These are phyloP conservation scores for Ocimum tenuiflorum DNA, from an alignment of 257 asterid genomes.

Conservation along the genomic window DNA sequence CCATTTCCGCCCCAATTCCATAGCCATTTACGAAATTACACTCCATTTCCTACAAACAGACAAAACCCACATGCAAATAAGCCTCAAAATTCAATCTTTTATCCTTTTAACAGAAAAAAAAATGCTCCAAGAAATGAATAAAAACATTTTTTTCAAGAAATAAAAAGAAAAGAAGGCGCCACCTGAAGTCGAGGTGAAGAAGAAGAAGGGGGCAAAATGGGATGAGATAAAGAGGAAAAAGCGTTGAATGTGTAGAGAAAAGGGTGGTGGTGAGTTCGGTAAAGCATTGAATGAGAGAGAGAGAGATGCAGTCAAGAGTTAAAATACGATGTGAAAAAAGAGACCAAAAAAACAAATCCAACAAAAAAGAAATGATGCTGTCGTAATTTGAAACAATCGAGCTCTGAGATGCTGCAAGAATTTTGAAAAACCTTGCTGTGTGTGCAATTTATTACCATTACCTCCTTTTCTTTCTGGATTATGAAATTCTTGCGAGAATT, in stretches of 20 bases:
- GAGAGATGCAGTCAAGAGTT: conserved; percentile 9
- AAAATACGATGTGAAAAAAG: neutral
- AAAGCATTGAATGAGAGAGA: conserved; percentile 66
- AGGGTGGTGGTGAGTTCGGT: conserved; percentile 70
- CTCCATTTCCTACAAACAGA: conserved; percentile 45
- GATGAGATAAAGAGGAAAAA: conserved; percentile 31
- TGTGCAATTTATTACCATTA: neutral
- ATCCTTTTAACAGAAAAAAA: neutral
- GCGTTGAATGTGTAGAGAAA: conserved; percentile 50
- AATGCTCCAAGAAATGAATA: neutral
- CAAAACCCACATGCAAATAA: conserved; percentile 18
- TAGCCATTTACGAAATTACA: conserved; percentile 33
- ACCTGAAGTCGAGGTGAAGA: conserved; percentile 30
- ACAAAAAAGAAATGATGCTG: neutral
- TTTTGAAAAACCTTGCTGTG: neutral
- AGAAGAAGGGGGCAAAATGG: conserved; percentile 12
- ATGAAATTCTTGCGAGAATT: neutral
- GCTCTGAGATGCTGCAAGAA: neutral
- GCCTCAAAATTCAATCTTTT: neutral
- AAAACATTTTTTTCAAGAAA: too few species aligned
- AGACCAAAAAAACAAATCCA: neutral
- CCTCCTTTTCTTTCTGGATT: neutral
- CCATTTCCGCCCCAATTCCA: conserved; percentile 16
- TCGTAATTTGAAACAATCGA: neutral
- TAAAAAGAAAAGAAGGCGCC: neutral